Percentiles rank a stretch among this genome's conserved stretches.
phyloP scores from a whole-genome alignment of 139 green algal genomes.

The Micractinium conductrix region DNA sequence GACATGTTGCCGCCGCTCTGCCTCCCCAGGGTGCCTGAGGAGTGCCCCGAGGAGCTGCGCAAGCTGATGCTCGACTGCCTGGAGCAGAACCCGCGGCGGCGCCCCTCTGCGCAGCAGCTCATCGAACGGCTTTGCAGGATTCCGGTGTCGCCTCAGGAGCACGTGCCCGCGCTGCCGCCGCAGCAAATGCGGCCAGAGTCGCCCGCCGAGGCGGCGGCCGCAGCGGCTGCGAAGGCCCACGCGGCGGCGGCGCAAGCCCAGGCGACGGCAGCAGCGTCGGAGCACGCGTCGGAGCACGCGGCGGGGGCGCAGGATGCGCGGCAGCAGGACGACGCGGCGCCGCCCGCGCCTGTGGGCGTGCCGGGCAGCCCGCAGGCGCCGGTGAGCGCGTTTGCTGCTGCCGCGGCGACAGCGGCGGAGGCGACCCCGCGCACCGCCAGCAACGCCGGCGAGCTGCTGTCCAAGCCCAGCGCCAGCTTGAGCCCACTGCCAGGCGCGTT shows the following conservation, averaged over 20 bases:
- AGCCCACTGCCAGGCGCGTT: not conserved
- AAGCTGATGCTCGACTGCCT: constrained; percentile 47
- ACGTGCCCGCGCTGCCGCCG: not conserved
- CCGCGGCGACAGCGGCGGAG: not conserved
- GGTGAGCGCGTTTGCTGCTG: constrained; percentile 12
- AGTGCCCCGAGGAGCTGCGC: constrained; percentile 43
- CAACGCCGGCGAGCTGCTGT: not conserved
- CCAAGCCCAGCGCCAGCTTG: not conserved
- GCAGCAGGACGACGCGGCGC: not conserved
- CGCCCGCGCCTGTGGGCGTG: not conserved
- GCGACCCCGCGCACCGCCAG: not conserved
- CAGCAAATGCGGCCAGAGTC: not conserved
- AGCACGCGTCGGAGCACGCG: not conserved
- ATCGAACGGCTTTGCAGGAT: constrained; percentile 29
- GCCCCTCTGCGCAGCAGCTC: constrained; percentile 38
- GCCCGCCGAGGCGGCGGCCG: not conserved
- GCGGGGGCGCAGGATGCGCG: not conserved
- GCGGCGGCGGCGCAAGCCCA: not conserved
- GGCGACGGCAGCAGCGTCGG: not conserved
- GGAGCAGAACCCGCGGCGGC: constrained; percentile 39
- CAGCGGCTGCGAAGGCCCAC: not conserved
- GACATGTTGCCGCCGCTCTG: not conserved
- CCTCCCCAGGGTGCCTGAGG: constrained; percentile 48
- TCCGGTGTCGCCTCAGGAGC: constrained; percentile 8
- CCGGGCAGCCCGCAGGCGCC: not conserved